Evolutionary conservation across 169 alveolate species (phyloP).

Genomic region (Eimeria tenella): DNA sequence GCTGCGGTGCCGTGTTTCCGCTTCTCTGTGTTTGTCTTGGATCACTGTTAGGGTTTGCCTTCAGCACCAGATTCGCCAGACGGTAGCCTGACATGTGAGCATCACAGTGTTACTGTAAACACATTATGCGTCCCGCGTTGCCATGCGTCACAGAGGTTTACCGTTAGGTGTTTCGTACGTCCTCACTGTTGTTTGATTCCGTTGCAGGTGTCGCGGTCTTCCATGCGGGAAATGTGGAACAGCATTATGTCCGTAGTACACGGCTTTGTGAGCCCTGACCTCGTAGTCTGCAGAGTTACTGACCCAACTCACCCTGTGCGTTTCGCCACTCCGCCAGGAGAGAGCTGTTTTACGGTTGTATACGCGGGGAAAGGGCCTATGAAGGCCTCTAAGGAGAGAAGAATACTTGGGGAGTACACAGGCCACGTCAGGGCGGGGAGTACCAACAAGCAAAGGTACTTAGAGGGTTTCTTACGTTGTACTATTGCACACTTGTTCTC

Average conservation of each 20-base stretch:
- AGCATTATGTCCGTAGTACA: slow-evolving; percentile 69
- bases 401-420: slow-evolving; percentile 91
- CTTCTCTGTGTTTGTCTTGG: not conserved
- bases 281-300: slow-evolving; percentile 87
- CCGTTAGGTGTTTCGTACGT: no score
- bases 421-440: slow-evolving; percentile 89
- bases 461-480: not conserved
- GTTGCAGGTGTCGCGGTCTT: slow-evolving; percentile 73
- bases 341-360: slow-evolving; percentile 90
- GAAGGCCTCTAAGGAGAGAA: slow-evolving; percentile 72
- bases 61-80: no score
- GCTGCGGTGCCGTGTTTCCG: not conserved
- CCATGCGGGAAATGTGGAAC: slow-evolving; percentile 85
- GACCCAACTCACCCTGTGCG: slow-evolving; percentile 92
- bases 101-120: no score
- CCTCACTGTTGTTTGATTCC: no score
- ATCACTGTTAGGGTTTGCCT: no score
- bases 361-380: slow-evolving; percentile 88
- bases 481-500: no score
- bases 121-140: no score
- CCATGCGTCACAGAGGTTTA: no score
- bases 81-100: no score
- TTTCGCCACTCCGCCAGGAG: slow-evolving; percentile 90
- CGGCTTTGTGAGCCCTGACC: slow-evolving; percentile 82
- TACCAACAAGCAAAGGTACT: slow-evolving; percentile 59